Evolutionary conservation across 495 filamentous ascomycete species (phyloP).

Genomic region (Tricharina praecox): DNA sequence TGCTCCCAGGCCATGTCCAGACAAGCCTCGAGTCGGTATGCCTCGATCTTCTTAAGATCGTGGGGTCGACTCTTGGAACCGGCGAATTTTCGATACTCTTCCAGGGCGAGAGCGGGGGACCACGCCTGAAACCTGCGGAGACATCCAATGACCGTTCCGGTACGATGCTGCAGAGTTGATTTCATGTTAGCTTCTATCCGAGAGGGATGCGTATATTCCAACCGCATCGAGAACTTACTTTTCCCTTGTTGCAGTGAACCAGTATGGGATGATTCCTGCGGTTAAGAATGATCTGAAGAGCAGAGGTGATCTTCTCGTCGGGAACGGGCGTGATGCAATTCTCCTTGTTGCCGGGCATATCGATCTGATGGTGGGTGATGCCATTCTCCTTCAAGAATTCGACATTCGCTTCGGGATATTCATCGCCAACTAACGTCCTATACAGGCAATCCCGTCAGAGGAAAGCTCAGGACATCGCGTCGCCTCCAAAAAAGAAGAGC

Average conservation of each 20-base stretch:
- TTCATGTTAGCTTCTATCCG: too few relatives aligned
- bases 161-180: slow-evolving; percentile 44
- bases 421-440: slow-evolving; percentile 61
- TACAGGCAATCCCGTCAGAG: slow-evolving; percentile 16
- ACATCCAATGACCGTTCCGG: slow-evolving; percentile 60
- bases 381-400: slow-evolving; percentile 43
- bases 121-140: slow-evolving; percentile 50
- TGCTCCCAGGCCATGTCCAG: slow-evolving; percentile 21
- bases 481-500: slow-evolving; percentile 17
- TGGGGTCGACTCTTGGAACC: slow-evolving; percentile 42
- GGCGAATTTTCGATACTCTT: slow-evolving; percentile 53
- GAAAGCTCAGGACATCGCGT: background rate
- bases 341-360: slow-evolving; percentile 65
- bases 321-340: slow-evolving; percentile 29
- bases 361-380: slow-evolving; percentile 52
- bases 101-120: slow-evolving; percentile 35
- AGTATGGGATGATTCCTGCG: slow-evolving; percentile 54
- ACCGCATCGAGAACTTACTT: too few relatives aligned
- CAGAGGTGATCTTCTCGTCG: slow-evolving; percentile 41
- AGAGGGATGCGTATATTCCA: too few relatives aligned
- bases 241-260: slow-evolving; percentile 81
- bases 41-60: slow-evolving; percentile 38
- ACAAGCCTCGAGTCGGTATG: slow-evolving; percentile 17
- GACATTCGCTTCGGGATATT: slow-evolving; percentile 39
- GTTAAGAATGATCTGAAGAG: slow-evolving; percentile 48